These are phyloP conservation scores for Populus ilicifolia DNA, from an alignment of 345 rosid species.

Conservation along the genomic window DNA sequence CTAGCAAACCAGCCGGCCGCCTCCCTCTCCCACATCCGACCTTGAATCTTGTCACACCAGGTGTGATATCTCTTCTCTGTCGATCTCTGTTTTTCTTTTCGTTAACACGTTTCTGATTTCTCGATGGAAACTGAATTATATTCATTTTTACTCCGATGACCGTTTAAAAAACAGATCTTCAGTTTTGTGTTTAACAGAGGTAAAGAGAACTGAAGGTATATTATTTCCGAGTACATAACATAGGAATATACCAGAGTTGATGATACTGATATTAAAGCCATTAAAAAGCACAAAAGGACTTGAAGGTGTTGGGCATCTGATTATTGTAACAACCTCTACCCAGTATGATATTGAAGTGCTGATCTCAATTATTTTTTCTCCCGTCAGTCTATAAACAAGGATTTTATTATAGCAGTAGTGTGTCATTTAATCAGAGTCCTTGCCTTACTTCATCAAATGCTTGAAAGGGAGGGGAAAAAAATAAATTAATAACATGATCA, in stretches of 20 bases:
- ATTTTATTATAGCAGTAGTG: neutral
- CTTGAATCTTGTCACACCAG: neutral
- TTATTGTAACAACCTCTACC: neutral
- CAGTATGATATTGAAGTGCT: neutral
- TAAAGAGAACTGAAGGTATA: too few species aligned
- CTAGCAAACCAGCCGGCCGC: neutral
- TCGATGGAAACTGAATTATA: too few species aligned
- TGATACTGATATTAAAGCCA: neutral
- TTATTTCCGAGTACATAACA: too few species aligned
- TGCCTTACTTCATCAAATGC: too few species aligned
- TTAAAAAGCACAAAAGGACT: neutral
- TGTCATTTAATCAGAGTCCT: neutral
- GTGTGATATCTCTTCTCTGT: neutral
- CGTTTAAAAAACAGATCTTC: too few species aligned
- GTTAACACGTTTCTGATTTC: too few species aligned
- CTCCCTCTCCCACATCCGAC: neutral
- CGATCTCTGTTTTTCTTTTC: too few species aligned
- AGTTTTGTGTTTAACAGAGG: too few species aligned
- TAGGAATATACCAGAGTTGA: too few species aligned
- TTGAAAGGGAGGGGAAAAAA: too few species aligned
- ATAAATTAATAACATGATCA: too few species aligned
- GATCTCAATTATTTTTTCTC: neutral
- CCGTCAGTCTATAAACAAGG: neutral
- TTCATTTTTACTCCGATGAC: too few species aligned
- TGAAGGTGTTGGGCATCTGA: neutral